Base-by-base conservation (phyloP, 2,329 filamentous ascomycete species). In the Elsinoe ampelina region DNA sequence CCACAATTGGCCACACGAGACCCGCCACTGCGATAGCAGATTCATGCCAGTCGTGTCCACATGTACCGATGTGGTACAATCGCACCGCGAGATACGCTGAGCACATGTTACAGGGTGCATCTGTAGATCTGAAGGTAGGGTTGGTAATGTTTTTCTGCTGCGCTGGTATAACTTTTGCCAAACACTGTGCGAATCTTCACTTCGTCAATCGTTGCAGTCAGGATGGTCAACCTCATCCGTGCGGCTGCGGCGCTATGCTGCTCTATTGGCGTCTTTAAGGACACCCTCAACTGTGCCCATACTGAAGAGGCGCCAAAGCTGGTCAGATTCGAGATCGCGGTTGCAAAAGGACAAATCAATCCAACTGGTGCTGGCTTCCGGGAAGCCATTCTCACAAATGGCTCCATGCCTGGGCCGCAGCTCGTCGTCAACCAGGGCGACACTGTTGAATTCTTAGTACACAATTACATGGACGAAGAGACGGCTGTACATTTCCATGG, bases 401-500 rank as follows among this genome's bases (percentile, higher is more conserved):
- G 63, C 4, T 62, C 64, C 45, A 69, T 68, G 43, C 68, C 69
- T 4, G 67, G 66, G 2, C 68, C 69, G 2, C 58, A 58, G 19
- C 54, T 60, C 3, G 36, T 42, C 12, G 34, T 69, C 38, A 60
- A 59, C 8, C 60, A 68, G 36, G 54, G 42, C 54, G 54, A 56
- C 32, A 38, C 17, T 11, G 54, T 56, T 11, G 42, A 68, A 51
- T 63, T 68, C 19, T 39, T 63, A 15, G 66, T 69, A 5, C 60
- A 62, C 11, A 69, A 68, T 43, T 52, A 61, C 10, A 43, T 67
- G 35, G 66, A 64, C 1, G 59, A 57, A 13, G 42, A 63, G 20
- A 64, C 63, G 8, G 63, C 65, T 0, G 57, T 69, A 13, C 67
- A 69, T 45, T 69, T 64, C 41, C 67, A 69, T 57, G 72, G 72